Evolutionary conservation across 2,329 filamentous ascomycete species (phyloP).

Genomic region (Cladosporium sp.): DNA sequence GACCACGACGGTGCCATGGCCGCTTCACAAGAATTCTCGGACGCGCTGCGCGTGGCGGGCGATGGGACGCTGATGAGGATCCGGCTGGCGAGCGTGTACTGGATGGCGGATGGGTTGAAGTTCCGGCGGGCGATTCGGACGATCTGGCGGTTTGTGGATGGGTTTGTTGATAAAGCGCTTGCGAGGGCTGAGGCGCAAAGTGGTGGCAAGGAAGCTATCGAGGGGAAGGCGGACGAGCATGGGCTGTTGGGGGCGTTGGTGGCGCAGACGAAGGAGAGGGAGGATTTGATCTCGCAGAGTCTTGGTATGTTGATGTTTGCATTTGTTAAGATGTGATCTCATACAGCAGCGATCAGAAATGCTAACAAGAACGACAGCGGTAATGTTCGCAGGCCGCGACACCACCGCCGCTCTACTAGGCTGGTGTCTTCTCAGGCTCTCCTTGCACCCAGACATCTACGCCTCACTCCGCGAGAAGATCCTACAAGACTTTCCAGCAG

Average conservation of each 20-base stretch:
- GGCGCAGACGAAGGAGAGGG: conserved; percentile 23
- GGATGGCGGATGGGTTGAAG: conserved; percentile 36
- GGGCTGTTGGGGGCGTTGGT: conserved; percentile 24
- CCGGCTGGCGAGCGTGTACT: conserved; percentile 35
- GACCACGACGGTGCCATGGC: background rate
- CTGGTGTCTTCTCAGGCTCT: conserved; percentile 38
- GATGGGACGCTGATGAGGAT: conserved; percentile 22
- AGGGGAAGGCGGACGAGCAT: background rate
- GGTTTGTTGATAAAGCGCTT: conserved; percentile 18
- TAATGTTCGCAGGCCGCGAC: conserved; percentile 56
- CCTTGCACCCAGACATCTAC: conserved; percentile 28
- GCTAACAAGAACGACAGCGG: conserved; percentile 20
- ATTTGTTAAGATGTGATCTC: too few relatives aligned
- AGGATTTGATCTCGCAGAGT: conserved; percentile 21
- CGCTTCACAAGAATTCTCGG: conserved; percentile 20
- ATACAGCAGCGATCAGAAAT: too few relatives aligned
- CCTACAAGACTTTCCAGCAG: conserved; percentile 22
- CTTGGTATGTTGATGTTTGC: conserved; percentile 18
- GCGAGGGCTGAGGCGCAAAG: background rate
- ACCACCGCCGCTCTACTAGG: conserved; percentile 53
- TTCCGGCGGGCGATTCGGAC: conserved; percentile 38
- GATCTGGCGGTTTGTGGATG: conserved; percentile 24
- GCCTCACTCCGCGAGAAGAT: conserved; percentile 25
- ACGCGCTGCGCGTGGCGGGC: conserved; percentile 22
- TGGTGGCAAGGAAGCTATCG: background rate